Conservation (phyloP, 2,329 filamentous ascomycete genomes). For the Aureobasidium musti region DNA sequence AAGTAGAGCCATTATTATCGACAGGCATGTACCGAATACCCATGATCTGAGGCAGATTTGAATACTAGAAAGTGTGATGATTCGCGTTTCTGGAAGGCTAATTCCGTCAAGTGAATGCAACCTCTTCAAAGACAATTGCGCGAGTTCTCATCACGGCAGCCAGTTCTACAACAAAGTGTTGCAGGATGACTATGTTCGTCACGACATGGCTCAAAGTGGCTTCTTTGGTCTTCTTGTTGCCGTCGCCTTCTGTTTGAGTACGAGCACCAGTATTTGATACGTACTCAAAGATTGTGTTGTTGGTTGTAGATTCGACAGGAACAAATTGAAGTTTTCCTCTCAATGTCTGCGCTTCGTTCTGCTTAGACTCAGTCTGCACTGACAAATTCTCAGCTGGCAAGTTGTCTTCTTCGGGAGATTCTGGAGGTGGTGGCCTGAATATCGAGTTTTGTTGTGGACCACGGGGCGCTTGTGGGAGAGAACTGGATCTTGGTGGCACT, state of each 20-base stretch:
- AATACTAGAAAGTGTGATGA: not conserved
- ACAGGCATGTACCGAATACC: not conserved
- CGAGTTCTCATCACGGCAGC: slow-evolving; percentile 52
- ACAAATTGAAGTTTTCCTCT: not conserved
- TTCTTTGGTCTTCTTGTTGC: slow-evolving; percentile 40
- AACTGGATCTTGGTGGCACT: slow-evolving; percentile 21
- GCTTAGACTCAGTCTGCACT: slow-evolving; percentile 3
- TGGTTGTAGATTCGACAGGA: not conserved
- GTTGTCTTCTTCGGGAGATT: slow-evolving; percentile 32
- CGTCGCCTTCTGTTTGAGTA: slow-evolving; percentile 27
- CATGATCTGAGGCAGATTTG: not conserved
- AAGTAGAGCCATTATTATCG: not conserved
- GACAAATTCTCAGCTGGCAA: not conserved
- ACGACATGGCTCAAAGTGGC: slow-evolving; percentile 53
- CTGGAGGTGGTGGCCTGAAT: slow-evolving; percentile 42
- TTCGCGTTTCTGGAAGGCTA: not conserved
- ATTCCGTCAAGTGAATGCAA: slow-evolving; percentile 41
- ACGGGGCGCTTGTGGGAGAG: not conserved
- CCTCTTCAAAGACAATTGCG: slow-evolving; percentile 52
- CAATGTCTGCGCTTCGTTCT: slow-evolving; percentile 22
- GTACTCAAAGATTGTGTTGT: not conserved
- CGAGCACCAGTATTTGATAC: not conserved
- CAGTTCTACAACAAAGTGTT: slow-evolving; percentile 54
- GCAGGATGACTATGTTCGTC: slow-evolving; percentile 54
- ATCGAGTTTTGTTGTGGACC: slow-evolving; percentile 30